Evolutionary conservation across 768 basidiomycete species (phyloP).

Genomic region (Suillus americanus): DNA sequence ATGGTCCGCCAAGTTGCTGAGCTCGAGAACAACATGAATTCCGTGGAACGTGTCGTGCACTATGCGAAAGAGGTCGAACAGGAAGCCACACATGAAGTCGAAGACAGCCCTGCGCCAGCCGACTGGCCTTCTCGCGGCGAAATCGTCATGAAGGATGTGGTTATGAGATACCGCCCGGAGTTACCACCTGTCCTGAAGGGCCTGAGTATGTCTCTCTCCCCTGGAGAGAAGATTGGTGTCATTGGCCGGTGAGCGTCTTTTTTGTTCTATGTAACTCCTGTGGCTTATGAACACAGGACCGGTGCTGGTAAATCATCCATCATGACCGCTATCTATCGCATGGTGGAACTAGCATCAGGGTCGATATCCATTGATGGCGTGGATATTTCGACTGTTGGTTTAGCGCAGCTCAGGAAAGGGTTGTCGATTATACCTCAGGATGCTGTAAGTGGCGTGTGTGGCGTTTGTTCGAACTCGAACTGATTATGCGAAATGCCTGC

Average conservation of each 20-base stretch:
- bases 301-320: slow-evolving; percentile 93
- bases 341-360: slow-evolving; percentile 79
- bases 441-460: slow-evolving; percentile 42
- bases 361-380: slow-evolving; percentile 77
- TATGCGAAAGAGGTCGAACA: slow-evolving; percentile 82
- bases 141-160: slow-evolving; percentile 73
- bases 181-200: slow-evolving; percentile 89
- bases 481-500: slow-evolving; percentile 3
- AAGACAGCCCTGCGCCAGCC: slow-evolving; percentile 55
- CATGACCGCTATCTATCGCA: slow-evolving; percentile 82
- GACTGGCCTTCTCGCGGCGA: slow-evolving; percentile 77
- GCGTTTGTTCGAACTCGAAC: slow-evolving; percentile 1
- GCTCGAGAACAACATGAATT: slow-evolving; percentile 93
- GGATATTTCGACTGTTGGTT: slow-evolving; percentile 81
- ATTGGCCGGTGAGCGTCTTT: slow-evolving; percentile 55
- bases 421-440: slow-evolving; percentile 87
- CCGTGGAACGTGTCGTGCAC: slow-evolving; percentile 79
- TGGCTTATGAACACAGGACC: slow-evolving; percentile 42
- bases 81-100: slow-evolving; percentile 69
- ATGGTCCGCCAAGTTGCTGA: slow-evolving; percentile 78
- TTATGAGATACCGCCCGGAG: slow-evolving; percentile 82
- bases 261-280: slow-evolving; percentile 10
- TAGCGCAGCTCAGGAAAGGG: slow-evolving; percentile 65
- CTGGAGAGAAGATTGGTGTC: slow-evolving; percentile 91
- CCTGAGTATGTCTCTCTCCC: slow-evolving; percentile 57